Evolutionary conservation across 2,329 filamentous ascomycete species (phyloP).

Genomic region (Exophiala bonariae): DNA sequence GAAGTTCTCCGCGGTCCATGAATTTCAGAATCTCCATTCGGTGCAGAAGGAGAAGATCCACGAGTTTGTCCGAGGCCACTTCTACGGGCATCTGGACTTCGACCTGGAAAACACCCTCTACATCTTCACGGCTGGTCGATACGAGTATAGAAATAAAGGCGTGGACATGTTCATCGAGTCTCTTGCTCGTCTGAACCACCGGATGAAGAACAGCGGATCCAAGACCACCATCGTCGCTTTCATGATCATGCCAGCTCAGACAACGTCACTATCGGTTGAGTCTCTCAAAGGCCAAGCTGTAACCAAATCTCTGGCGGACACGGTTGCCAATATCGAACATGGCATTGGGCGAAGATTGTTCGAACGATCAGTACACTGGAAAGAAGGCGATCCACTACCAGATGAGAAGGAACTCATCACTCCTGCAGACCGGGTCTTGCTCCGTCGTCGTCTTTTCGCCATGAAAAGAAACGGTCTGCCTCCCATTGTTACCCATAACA

Average conservation of each 20-base stretch:
- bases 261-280: constrained; percentile 90
- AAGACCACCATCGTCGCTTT: constrained; percentile 96
- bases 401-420: constrained; percentile 97
- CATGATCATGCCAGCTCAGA: constrained; percentile 98
- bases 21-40: constrained; percentile 97
- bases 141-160: constrained; percentile 97
- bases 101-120: constrained; percentile 96
- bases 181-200: constrained; percentile 88
- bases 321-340: constrained; percentile 86
- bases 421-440: constrained; percentile 84
- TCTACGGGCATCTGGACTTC: constrained; percentile 98
- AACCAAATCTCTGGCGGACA: constrained; percentile 93
- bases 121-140: constrained; percentile 94
- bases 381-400: constrained; percentile 87
- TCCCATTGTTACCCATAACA: constrained; percentile 98
- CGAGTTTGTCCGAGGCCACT: constrained; percentile 96
- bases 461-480: constrained; percentile 92
- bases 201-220: constrained; percentile 78
- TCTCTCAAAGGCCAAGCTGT: constrained; percentile 95
- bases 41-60: constrained; percentile 97
- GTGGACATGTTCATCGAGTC: constrained; percentile 99
- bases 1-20: constrained; percentile 97
- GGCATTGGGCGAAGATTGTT: constrained; percentile 93
- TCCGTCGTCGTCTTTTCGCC: constrained; percentile 87
- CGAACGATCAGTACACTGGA: constrained; percentile 91